Conservation (phyloP, 257 asterid species). For the Avicennia marina region DNA sequence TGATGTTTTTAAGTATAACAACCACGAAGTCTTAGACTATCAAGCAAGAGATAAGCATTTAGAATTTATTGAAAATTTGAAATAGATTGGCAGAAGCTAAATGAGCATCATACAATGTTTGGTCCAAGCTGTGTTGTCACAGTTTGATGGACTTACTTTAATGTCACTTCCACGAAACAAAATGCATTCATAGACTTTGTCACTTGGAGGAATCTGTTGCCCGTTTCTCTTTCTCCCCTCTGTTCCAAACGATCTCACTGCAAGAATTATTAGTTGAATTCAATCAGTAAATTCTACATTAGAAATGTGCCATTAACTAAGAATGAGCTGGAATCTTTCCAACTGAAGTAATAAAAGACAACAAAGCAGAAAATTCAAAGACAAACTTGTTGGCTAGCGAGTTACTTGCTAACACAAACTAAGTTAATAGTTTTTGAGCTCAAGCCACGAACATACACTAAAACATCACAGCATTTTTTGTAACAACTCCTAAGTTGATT, state of each 20-base stretch:
- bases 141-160: conserved; percentile 38
- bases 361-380: background rate
- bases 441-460: too few relatives aligned
- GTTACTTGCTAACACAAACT: background rate
- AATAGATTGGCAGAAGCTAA: too few relatives aligned
- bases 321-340: background rate
- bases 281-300: background rate
- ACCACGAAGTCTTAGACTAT: background rate
- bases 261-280: conserved; percentile 14
- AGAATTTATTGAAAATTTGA: background rate
- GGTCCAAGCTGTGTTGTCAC: background rate
- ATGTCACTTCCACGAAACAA: conserved; percentile 81
- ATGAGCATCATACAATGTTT: background rate
- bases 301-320: background rate
- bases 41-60: conserved; percentile 1
- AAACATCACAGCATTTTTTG: too few relatives aligned
- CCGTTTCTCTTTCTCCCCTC: conserved; percentile 74
- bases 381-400: too few relatives aligned
- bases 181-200: conserved; percentile 66
- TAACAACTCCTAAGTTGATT: background rate
- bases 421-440: too few relatives aligned
- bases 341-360: background rate
- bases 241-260: conserved; percentile 82
- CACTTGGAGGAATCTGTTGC: conserved; percentile 66
- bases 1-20: too few relatives aligned